phyloP scores from a whole-genome alignment of 345 rosid genomes.

The Brassica juncea region DNA sequence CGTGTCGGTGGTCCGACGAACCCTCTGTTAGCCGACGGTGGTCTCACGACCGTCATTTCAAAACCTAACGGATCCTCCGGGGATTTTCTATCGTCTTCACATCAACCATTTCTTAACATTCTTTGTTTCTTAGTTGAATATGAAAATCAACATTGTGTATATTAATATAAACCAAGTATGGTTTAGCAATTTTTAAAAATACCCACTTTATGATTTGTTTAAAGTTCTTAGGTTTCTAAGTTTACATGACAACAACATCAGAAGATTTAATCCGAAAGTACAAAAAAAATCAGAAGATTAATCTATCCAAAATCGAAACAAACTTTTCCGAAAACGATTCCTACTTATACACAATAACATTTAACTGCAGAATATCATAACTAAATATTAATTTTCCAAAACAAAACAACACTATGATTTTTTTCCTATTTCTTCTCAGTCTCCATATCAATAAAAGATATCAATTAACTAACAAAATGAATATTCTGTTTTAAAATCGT shows the following conservation, averaged over 20 bases:
- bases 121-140: background rate
- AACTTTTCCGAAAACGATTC: too few relatives aligned
- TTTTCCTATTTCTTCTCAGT: too few relatives aligned
- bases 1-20: conserved; percentile 98
- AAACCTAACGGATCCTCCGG: conserved; percentile 94
- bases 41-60: conserved; percentile 93
- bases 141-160: background rate
- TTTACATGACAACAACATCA: background rate
- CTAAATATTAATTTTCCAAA: too few relatives aligned
- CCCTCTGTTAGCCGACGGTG: conserved; percentile 89
- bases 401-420: too few relatives aligned
- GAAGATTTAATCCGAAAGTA: background rate
- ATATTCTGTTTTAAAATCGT: too few relatives aligned
- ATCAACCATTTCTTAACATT: background rate
- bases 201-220: background rate
- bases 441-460: too few relatives aligned
- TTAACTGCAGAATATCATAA: too few relatives aligned
- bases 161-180: background rate
- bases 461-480: too few relatives aligned
- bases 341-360: too few relatives aligned
- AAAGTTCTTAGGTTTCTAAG: too few relatives aligned
- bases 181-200: background rate
- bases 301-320: too few relatives aligned
- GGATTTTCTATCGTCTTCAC: conserved; percentile 63
- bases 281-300: background rate